phyloP scores from a whole-genome alignment of 2,329 filamentous ascomycete genomes.

The Biscogniauxia marginata region DNA sequence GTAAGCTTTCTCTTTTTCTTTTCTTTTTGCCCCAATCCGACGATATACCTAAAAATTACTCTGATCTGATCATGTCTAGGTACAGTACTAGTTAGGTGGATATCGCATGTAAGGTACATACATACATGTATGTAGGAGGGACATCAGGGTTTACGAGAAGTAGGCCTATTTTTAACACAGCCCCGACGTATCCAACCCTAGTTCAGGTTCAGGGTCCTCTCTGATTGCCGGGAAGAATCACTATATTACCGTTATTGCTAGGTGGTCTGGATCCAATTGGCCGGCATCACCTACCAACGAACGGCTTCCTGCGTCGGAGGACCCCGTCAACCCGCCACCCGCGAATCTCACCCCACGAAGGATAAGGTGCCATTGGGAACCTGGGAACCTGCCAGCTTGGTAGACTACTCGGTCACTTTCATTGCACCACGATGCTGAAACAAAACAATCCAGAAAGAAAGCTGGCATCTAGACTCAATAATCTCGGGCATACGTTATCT shows the following conservation, averaged over 20 bases:
- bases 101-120: not conserved
- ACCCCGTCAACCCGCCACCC: not conserved
- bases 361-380: not conserved
- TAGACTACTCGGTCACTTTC: no score
- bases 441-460: no score
- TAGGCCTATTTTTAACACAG: not conserved
- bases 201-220: not conserved
- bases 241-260: not conserved
- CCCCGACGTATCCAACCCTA: not conserved
- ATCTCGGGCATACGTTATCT: not conserved
- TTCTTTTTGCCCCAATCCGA: no score
- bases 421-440: no score
- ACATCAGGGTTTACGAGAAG: not conserved
- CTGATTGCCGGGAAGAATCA: not conserved
- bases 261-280: not conserved
- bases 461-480: no score
- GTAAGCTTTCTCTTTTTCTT: no score
- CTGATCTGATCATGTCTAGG: no score
- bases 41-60: no score
- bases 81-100: not conserved
- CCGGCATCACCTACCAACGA: not conserved
- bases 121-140: not conserved
- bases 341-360: not conserved
- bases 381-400: no score
- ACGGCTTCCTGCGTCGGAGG: not conserved